These are phyloP conservation scores for Salix koriyanagi DNA, from an alignment of 345 rosid genomes.

Conservation along the genomic window DNA sequence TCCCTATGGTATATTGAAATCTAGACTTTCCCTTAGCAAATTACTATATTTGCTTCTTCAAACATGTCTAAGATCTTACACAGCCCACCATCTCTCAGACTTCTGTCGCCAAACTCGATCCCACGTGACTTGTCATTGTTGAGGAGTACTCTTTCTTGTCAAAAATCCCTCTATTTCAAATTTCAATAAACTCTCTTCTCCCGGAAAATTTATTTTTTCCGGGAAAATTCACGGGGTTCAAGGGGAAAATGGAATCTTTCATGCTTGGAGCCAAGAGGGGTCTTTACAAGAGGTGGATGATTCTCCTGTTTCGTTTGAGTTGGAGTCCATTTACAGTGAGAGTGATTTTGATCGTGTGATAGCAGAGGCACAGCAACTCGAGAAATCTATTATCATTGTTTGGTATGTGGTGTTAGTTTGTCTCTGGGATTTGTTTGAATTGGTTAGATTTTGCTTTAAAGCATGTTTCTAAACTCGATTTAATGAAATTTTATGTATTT, in stretches of 20 bases:
- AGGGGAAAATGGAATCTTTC: slow-evolving; percentile 17
- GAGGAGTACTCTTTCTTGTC: not conserved
- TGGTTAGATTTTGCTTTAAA: not conserved
- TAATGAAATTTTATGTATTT: no score
- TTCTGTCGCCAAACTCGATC: not conserved
- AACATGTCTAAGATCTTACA: slow-evolving; percentile 30
- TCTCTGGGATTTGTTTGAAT: not conserved
- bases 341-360: slow-evolving; percentile 68
- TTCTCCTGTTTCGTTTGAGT: slow-evolving; percentile 56
- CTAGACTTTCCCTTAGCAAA: not conserved
- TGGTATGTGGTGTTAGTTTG: slow-evolving; percentile 42
- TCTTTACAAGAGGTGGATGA: slow-evolving; percentile 48
- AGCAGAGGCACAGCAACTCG: slow-evolving; percentile 67
- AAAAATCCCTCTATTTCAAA: slow-evolving; percentile 3
- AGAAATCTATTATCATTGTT: slow-evolving; percentile 56
- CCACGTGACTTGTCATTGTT: slow-evolving; percentile 14
- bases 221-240: slow-evolving; percentile 25
- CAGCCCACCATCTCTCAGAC: slow-evolving; percentile 31
- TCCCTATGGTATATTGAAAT: not conserved
- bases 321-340: slow-evolving; percentile 52
- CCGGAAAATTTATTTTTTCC: slow-evolving; percentile 2
- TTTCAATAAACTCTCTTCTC: slow-evolving; percentile 16
- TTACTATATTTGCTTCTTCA: not conserved
- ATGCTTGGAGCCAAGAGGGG: slow-evolving; percentile 36
- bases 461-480: no score